Evolutionary conservation across 495 filamentous ascomycete species (phyloP), one percentile per base, ranked within the genome.

Genomic region (Trichoderma erinaceum): DNA sequence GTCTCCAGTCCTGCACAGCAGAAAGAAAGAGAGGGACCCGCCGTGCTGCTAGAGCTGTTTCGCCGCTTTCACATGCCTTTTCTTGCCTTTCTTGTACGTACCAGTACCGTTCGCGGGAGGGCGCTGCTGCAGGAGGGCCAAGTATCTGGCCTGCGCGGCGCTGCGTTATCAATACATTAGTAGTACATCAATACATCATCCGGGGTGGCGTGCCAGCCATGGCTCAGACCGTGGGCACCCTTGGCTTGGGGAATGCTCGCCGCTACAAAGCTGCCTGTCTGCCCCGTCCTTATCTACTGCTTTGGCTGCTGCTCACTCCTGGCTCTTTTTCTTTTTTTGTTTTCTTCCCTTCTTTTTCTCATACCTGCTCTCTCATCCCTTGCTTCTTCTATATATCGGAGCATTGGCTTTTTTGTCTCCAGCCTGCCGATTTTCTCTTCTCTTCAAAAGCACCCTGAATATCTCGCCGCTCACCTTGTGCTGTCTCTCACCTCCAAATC

Each of bases 101-200:
- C 18, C n/a, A 21, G 48, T 52, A 52, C 48, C 48, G 48, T 52
- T 52, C 48, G 48, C 48, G 48, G 48, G 48, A 52, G 48, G 48
- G 48, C 48, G 48, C 48, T 18, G 48, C 48, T 4, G 21, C n/a
- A 2, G 48, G 7, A 23, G 8, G 7, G 21, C 5, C 50, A 21
- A 27, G 21, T 58, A 21, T 11, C 11, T 25, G 50, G n/a, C 50
- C n/a, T 58, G n/a, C 50, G 21, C 11, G 21, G 56, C n/a, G 25
- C 56, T 32, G 56, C 56, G 56, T 61, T 61, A 61, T 61, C 56
- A 61, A 61, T 61, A 61, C 56, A 27, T 61, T n/a, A n/a, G n/a
- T n/a, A n/a, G n/a, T n/a, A n/a, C n/a, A 61, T 61, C 56, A 61
- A 61, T 61, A 61, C 56, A 27, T 61, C 56, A 61, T 61, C 56